These are phyloP conservation scores for Dendrobium nobile DNA, from an alignment of 106 monocot genomes.

Conservation along the genomic window DNA sequence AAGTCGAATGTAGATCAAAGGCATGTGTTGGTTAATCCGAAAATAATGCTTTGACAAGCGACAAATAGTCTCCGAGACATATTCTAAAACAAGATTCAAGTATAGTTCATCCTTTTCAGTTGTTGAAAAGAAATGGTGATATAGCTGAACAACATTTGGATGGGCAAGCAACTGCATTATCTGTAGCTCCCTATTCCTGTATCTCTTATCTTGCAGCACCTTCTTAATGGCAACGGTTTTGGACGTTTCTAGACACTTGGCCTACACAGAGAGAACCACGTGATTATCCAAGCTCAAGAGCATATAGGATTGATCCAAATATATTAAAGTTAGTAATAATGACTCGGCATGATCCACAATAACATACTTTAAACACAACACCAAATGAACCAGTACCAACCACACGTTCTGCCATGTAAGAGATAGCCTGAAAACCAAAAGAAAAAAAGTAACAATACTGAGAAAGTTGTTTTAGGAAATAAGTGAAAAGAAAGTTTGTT, in stretches of 20 bases:
- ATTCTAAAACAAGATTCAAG: slow-evolving; percentile 68
- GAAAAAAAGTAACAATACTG: not conserved
- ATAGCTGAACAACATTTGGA: slow-evolving; percentile 61
- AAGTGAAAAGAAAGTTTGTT: too few relatives aligned
- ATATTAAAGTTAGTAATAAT: not conserved
- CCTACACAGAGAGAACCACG: slow-evolving; percentile 20
- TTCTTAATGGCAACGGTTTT: slow-evolving; percentile 76
- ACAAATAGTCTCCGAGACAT: slow-evolving; percentile 53
- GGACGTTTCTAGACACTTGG: slow-evolving; percentile 50
- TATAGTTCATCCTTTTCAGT: slow-evolving; percentile 56
- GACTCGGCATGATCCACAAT: not conserved
- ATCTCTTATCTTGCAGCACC: slow-evolving; percentile 70
- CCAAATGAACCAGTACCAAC: slow-evolving; percentile 76
- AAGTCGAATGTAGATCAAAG: slow-evolving; percentile 51
- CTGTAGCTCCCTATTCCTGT: slow-evolving; percentile 68
- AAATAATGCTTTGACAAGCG: slow-evolving; percentile 34
- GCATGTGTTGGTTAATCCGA: slow-evolving; percentile 45
- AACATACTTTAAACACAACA: slow-evolving; percentile 58
- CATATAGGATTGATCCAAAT: not conserved
- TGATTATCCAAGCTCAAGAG: not conserved
- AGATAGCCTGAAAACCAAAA: slow-evolving; percentile 33
- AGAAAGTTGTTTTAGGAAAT: not conserved
- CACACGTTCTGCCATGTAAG: slow-evolving; percentile 70
- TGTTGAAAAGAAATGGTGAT: slow-evolving; percentile 62
- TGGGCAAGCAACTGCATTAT: slow-evolving; percentile 49